phyloP scores from a whole-genome alignment of 129 eudicot species.

The Flaveria robusta region DNA sequence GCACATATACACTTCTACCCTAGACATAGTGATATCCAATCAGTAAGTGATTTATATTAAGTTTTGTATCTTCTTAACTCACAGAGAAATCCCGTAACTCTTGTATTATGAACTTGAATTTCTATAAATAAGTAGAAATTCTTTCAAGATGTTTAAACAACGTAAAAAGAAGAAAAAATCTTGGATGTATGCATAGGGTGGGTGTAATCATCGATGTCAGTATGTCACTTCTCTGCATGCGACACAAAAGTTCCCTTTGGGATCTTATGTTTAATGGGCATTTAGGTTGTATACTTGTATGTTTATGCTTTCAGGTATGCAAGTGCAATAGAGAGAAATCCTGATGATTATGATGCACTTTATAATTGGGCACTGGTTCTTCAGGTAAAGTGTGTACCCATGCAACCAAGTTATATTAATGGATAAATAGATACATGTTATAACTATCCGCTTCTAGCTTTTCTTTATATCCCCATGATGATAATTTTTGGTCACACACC shows the following conservation, averaged over 20 bases:
- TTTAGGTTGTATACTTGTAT: too few relatives aligned
- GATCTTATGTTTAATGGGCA: too few relatives aligned
- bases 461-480: too few relatives aligned
- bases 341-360: slow-evolving; percentile 90
- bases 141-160: not conserved
- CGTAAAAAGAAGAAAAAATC: not conserved
- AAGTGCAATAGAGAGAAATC: slow-evolving; percentile 85
- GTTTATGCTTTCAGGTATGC: slow-evolving; percentile 64
- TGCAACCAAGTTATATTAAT: slow-evolving; percentile 10
- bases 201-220: too few relatives aligned
- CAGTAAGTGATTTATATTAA: slow-evolving; percentile 9
- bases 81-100: not conserved
- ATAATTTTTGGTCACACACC: too few relatives aligned
- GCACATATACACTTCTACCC: slow-evolving; percentile 11
- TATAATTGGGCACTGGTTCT: slow-evolving; percentile 96
- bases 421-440: slow-evolving; percentile 5
- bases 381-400: slow-evolving; percentile 57
- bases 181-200: too few relatives aligned
- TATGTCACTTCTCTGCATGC: too few relatives aligned
- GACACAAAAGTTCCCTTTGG: too few relatives aligned
- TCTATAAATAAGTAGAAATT: not conserved
- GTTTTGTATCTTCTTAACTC: slow-evolving; percentile 4
- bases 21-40: not conserved
- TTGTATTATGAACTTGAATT: slow-evolving; percentile 9
- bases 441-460: too few relatives aligned